A percentile compares a stretch with the other conserved stretches of the same genome.
These are phyloP conservation scores for Passiflora organensis DNA, from an alignment of 345 rosid genomes.

Conservation along the genomic window DNA sequence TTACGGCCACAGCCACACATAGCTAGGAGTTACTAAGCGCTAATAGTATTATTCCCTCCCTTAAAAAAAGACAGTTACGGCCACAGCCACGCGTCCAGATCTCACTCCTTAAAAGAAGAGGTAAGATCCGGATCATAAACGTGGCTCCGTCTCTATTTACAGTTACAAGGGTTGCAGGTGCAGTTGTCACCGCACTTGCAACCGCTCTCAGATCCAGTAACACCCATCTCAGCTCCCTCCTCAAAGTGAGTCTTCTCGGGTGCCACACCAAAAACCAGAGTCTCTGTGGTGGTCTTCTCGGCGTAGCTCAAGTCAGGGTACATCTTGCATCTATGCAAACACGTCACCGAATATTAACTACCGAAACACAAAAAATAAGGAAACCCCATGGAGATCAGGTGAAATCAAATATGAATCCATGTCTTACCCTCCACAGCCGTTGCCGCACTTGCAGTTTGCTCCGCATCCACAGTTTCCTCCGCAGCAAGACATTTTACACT, in stretches of 20 bases:
- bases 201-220: slow-evolving; percentile 53
- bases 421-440: slow-evolving; percentile 18
- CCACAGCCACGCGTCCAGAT: neutral
- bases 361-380: neutral
- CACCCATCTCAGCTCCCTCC: slow-evolving; percentile 47
- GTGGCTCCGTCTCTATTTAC: slow-evolving; percentile 60
- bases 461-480: slow-evolving; percentile 28
- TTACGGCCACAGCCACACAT: neutral
- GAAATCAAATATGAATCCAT: no score
- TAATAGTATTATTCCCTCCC: neutral
- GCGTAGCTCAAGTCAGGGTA: slow-evolving; percentile 48
- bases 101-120: no score
- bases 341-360: neutral
- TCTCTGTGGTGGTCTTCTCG: slow-evolving; percentile 52
- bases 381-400: neutral
- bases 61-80: neutral
- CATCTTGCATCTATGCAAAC: slow-evolving; percentile 77
- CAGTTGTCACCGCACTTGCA: slow-evolving; percentile 82
- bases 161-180: slow-evolving; percentile 82
- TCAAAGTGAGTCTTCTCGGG: slow-evolving; percentile 37
- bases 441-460: slow-evolving; percentile 18
- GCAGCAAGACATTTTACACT: slow-evolving; percentile 21
- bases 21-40: neutral
- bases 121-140: no score
- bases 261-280: slow-evolving; percentile 50